Base-by-base conservation (phyloP, 345 rosid genomes). In the Erodium maritimum region DNA sequence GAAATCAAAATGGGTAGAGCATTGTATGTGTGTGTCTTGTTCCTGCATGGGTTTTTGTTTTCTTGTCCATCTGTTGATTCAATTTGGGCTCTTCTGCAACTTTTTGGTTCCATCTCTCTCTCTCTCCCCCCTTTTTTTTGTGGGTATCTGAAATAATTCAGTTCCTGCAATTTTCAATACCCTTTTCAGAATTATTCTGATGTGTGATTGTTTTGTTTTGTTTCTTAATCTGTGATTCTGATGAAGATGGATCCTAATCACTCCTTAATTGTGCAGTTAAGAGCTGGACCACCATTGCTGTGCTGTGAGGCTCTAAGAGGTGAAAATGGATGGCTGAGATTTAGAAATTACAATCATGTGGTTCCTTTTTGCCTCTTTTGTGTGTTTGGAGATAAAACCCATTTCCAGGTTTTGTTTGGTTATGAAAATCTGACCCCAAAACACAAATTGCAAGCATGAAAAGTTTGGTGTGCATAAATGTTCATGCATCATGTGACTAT, bases 201-300 rank as follows among this genome's bases (percentile, higher is more conserved):
- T 29, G 8, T 29, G 37, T 29, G 37, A 29, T 29, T 29, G 37
- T 29, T 29, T 29, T 29, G 37, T 29, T 42, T 42, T 12, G 0
- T 42, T 42, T 42, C 3, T 42, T 42, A 42, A 42, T 42, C 17
- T 42, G 2, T 42, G 14, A 42, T 42, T 42, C 48, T 42, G 48
- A 12, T 42, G 2, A 37, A 42, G 2, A 42, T 42, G 48, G 48
- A 42, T 42, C 17, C 48, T 42, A 42, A 42, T 42, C 17, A 42
- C 48, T 14, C 48, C 12, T 42, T 10, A 12, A 3, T 63, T 60
- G 62, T 63, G 76, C 77, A 72, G 70, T 19, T 61, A 58, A 55
- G 58, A 52, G 58, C 45, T 72, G 79, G 75, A 65, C 73, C 61
- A 48, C 61, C 48, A 42, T 2, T 10, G 48, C 12, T 51, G 37